Evolutionary conservation across 305 asterid genomes (phyloP).

Genomic region (Andrographis paniculata): DNA sequence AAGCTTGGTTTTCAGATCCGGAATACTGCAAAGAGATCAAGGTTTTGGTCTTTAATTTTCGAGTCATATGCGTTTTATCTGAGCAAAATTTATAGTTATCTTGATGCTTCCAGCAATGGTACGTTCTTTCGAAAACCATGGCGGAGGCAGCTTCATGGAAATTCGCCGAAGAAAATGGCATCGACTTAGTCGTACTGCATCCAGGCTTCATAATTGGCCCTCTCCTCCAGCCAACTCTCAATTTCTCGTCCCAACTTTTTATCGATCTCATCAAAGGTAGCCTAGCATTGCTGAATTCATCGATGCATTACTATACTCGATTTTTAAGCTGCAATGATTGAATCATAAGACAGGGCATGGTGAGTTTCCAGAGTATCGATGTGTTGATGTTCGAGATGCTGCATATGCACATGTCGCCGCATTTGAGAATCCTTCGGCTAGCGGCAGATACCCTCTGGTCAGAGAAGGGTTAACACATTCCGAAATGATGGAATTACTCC

Average conservation of each 20-base stretch:
- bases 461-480: conserved; percentile 10
- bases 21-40: conserved; percentile 22
- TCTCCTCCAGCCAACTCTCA: conserved; percentile 34
- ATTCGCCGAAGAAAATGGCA: conserved; percentile 24
- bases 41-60: too few species aligned
- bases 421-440: conserved; percentile 29
- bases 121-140: conserved; percentile 37
- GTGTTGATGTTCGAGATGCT: conserved; percentile 41
- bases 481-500: conserved; percentile 17
- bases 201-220: conserved; percentile 31
- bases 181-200: conserved; percentile 26
- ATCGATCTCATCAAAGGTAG: conserved; percentile 13
- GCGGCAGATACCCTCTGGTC: conserved; percentile 29
- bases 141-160: conserved; percentile 36
- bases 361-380: background rate
- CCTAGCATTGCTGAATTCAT: background rate
- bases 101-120: conserved; percentile 35
- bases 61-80: too few species aligned
- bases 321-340: too few species aligned
- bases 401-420: conserved; percentile 33
- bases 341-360: background rate
- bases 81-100: background rate
- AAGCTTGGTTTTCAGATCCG: conserved; percentile 37
- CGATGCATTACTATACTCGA: too few species aligned
- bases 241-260: conserved; percentile 10